Conservation (phyloP, 2,329 filamentous ascomycete genomes). For the Colletotrichum cuscutae region DNA sequence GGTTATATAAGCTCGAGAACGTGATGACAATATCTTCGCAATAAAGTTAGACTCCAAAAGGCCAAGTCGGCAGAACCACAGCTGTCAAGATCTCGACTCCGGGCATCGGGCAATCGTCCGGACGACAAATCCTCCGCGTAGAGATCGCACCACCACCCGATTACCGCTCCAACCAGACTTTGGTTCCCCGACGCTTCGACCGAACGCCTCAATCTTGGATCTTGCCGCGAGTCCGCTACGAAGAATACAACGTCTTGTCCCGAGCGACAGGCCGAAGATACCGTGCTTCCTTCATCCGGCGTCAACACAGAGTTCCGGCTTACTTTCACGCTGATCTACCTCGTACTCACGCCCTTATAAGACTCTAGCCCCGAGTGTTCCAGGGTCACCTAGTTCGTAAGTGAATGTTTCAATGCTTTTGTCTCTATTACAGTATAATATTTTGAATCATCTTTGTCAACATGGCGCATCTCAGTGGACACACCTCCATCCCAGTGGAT, state of each 20-base stretch:
- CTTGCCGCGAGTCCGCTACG: background rate
- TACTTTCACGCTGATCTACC: background rate
- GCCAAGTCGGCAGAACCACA: background rate
- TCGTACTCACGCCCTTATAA: constrained; percentile 7
- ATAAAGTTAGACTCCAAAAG: background rate
- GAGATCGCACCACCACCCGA: background rate
- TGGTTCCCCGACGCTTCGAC: constrained; percentile 10
- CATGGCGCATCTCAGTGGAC: background rate
- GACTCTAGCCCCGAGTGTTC: background rate
- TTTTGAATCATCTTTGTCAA: background rate
- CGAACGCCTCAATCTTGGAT: background rate
- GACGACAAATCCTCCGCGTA: constrained; percentile 5
- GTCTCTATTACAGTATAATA: background rate
- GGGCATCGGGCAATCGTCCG: constrained; percentile 29
- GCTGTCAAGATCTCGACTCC: background rate
- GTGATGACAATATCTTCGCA: background rate
- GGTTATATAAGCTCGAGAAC: background rate
- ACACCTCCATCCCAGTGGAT: background rate
- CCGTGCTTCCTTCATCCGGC: background rate
- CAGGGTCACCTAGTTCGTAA: background rate
- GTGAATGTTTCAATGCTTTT: background rate
- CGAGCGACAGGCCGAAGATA: background rate
- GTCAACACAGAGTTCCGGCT: background rate
- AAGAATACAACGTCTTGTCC: background rate
- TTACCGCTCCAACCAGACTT: background rate